Base-by-base conservation (phyloP, 345 rosid genomes). In the Lepidium didymum region DNA sequence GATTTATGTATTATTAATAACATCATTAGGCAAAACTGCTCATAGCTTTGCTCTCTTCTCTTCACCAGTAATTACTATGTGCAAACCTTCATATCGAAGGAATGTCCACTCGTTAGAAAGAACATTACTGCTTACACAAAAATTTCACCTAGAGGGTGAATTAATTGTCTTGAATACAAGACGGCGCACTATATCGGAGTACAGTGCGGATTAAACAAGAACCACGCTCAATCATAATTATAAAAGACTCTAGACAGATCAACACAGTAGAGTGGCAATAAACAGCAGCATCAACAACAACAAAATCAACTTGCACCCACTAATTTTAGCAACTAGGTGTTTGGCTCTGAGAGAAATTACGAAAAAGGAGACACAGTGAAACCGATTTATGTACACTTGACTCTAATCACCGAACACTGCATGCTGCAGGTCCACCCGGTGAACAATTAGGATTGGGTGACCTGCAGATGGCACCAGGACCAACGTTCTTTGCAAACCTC, bases 381-480 rank as follows among this genome's bases (percentile, higher is more conserved):
- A 77, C 44, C 9, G 55, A 56, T 62, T 62, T 79, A 75, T 73
- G 82, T 77, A 74, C 66, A 71, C 64, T 64, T 55, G 44, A 65
- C 67, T 69, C 69, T 51, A 55, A 64, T 93, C 87, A 90, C 79
- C 98, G 77, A 60, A 93, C 96, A 71, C 94, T 81, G 78, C 95
- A 89, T 21, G 92, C 82, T 16, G 91, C 80, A 59, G 87, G 91
- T 66, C 84, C 92, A 61, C 91, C 87, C 0, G 92, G 92, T 34
- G 96, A 84, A 76, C 86, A 87, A 74, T 51, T 77, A 40, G 94
- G 89, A 79, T 81, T 87, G 2, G 94, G 92, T 19, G 96, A 83
- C 71, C 90, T 84, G 62, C 97, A 90, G 69, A 80, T 83, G 37
- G 85, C 75, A 64, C 95, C 88, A 7, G 96, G 92, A 53, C 92